Evolutionary conservation across 1,284 basidiomycete genomes (phyloP).

Genomic region (Xanthoconium separans): DNA sequence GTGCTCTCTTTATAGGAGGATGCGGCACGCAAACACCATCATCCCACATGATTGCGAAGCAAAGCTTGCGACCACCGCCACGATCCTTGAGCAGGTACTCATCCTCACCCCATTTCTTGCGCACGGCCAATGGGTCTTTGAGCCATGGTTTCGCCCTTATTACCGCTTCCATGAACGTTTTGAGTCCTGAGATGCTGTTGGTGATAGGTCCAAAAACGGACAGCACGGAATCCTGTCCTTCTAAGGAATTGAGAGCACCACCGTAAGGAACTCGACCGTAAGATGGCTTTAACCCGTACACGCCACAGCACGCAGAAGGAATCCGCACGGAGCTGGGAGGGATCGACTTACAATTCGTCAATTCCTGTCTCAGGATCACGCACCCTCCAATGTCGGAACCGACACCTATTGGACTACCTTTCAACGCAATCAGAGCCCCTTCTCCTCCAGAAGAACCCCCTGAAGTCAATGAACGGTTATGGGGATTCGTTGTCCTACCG

Average conservation of each 20-base stretch:
- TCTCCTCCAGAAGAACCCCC: conserved; percentile 70
- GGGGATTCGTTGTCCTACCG: conserved; percentile 67
- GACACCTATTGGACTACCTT: conserved; percentile 61
- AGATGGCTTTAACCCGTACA: conserved; percentile 72
- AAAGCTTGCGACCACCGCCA: conserved; percentile 53
- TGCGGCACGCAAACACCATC: conserved; percentile 65
- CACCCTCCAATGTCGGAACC: conserved; percentile 71
- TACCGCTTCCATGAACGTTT: conserved; percentile 62
- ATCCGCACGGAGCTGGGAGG: conserved; percentile 62
- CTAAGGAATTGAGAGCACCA: conserved; percentile 60
- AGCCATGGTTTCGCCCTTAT: conserved; percentile 64
- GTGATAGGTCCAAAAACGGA: conserved; percentile 77
- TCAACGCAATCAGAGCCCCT: conserved; percentile 57
- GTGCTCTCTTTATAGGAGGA: conserved; percentile 66
- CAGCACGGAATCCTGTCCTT: conserved; percentile 68
- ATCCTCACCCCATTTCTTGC: conserved; percentile 65
- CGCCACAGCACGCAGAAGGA: conserved; percentile 62
- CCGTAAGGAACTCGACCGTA: conserved; percentile 69
- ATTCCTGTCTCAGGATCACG: conserved; percentile 1
- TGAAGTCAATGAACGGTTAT: conserved; percentile 49
- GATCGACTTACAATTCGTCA: background rate
- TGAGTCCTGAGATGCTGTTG: conserved; percentile 54
- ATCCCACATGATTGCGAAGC: conserved; percentile 64
- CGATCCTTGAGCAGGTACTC: conserved; percentile 60
- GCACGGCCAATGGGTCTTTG: conserved; percentile 60